phyloP scores from a whole-genome alignment of 2,329 filamentous ascomycete genomes.

The Grosmannia penicillata region DNA sequence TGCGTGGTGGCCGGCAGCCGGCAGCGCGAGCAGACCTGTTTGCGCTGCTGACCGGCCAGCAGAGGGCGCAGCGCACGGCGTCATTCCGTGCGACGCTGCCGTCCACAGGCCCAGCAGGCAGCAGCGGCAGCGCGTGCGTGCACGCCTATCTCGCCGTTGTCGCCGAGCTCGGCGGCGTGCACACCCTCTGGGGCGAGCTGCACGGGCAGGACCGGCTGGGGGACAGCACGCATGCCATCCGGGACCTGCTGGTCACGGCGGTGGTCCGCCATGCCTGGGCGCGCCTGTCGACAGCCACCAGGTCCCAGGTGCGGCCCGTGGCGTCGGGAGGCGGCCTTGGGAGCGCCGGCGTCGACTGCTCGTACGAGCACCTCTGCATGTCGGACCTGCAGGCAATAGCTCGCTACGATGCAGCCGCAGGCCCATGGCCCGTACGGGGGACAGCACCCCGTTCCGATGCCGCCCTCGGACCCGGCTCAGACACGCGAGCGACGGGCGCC shows the following conservation, averaged over 20 bases:
- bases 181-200: conserved; percentile 7
- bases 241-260: background rate
- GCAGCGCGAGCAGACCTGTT: conserved; percentile 8
- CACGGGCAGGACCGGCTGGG: background rate
- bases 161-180: conserved; percentile 11
- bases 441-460: too few relatives aligned
- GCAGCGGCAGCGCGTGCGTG: too few relatives aligned
- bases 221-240: background rate
- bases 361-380: conserved; percentile 2
- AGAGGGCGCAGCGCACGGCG: background rate
- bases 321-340: too few relatives aligned
- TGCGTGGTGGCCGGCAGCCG: background rate
- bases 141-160: conserved; percentile 6
- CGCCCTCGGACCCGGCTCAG: too few relatives aligned
- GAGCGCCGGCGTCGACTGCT: too few relatives aligned
- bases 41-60: conserved; percentile 10
- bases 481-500: background rate
- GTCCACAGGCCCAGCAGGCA: background rate
- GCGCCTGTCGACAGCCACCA: too few relatives aligned
- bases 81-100: background rate
- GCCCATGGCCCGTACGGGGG: too few relatives aligned
- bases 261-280: conserved; percentile 4
- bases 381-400: too few relatives aligned
- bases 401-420: too few relatives aligned
- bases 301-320: too few relatives aligned